Evolutionary conservation across 306 rosid species (phyloP).

Genomic region (Sicyos edulis): DNA sequence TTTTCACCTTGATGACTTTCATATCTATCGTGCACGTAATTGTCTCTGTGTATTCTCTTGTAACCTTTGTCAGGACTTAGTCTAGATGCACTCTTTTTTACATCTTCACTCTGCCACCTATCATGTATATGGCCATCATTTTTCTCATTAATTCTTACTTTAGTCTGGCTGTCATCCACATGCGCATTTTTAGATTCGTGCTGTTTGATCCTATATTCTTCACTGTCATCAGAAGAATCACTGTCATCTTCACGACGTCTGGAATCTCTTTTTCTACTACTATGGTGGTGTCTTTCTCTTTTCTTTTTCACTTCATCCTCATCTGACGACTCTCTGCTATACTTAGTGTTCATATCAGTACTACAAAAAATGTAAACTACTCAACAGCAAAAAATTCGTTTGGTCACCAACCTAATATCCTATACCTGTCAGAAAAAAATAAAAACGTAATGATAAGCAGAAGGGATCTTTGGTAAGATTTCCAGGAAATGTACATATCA

Average conservation of each 20-base stretch:
- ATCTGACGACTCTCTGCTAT: conserved; percentile 39
- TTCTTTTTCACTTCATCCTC: conserved; percentile 30
- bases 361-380: not conserved
- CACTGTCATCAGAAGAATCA: conserved; percentile 25
- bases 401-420: not conserved
- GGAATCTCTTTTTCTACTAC: conserved; percentile 25
- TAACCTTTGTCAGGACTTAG: conserved; percentile 24
- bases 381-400: not conserved
- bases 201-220: conserved; percentile 18
- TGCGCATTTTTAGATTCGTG: conserved; percentile 18
- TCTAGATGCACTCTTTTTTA: conserved; percentile 21
- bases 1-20: conserved; percentile 19
- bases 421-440: not conserved
- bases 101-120: conserved; percentile 20
- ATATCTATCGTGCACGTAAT: no score
- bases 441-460: not conserved
- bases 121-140: conserved; percentile 27
- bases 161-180: conserved; percentile 21
- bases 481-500: not conserved
- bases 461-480: not conserved
- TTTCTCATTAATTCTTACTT: conserved; percentile 20
- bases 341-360: conserved; percentile 39
- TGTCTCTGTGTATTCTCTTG: no score
- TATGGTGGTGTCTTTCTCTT: conserved; percentile 24
- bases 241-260: conserved; percentile 21